Evolutionary conservation across 2,329 filamentous ascomycete species (phyloP).

Genomic region (Fulvia fulva): DNA sequence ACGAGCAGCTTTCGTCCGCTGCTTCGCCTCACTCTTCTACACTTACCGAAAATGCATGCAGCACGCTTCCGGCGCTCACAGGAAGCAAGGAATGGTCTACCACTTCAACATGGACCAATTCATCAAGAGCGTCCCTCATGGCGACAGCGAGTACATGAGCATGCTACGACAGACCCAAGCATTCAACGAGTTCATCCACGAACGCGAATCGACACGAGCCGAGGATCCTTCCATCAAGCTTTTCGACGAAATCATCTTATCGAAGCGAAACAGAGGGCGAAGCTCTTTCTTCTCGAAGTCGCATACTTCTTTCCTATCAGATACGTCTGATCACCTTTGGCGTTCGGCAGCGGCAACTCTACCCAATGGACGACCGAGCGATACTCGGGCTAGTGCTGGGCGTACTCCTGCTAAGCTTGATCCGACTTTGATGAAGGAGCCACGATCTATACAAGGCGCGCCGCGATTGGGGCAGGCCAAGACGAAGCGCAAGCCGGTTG

Average conservation of each 20-base stretch:
- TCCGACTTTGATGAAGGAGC: conserved; percentile 83
- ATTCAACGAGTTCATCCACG: conserved; percentile 70
- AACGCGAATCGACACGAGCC: conserved; percentile 61
- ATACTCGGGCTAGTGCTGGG: conserved; percentile 56
- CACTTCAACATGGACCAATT: conserved; percentile 66
- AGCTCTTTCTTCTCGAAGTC: conserved; percentile 61
- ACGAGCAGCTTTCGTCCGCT: conserved; percentile 64
- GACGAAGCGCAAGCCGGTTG: conserved; percentile 48
- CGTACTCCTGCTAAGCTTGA: conserved; percentile 80
- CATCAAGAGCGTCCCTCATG: conserved; percentile 59
- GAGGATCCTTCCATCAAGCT: conserved; percentile 66
- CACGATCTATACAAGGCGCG: conserved; percentile 83
- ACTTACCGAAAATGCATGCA: conserved; percentile 63
- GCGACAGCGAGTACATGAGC: conserved; percentile 61
- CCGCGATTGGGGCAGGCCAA: conserved; percentile 56
- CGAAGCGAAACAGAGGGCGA: conserved; percentile 68
- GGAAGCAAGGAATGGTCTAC: conserved; percentile 59
- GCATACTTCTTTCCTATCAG: conserved; percentile 61
- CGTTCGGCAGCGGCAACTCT: conserved; percentile 59
- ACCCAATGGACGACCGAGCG: conserved; percentile 51
- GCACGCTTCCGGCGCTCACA: conserved; percentile 57
- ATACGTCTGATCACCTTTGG: conserved; percentile 77
- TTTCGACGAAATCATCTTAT: conserved; percentile 80
- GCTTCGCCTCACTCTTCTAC: conserved; percentile 65
- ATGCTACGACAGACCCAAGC: conserved; percentile 63